Base-by-base conservation (phyloP, 2,329 filamentous ascomycete genomes). In the Colletotrichum incanum region DNA sequence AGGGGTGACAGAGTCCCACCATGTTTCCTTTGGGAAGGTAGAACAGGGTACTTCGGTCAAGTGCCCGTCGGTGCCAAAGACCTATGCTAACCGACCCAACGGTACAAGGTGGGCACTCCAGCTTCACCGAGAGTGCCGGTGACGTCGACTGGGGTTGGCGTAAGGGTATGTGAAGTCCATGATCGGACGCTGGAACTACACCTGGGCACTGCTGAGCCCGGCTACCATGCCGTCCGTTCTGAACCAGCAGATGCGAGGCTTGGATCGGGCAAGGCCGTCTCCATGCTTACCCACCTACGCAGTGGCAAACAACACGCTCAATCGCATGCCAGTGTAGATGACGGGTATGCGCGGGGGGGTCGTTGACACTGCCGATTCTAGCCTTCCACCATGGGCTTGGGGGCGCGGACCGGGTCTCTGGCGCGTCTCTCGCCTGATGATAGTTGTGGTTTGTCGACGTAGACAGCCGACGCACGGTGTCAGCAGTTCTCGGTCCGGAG, bases 21-120 rank as follows among this genome's bases (percentile, higher is more conserved):
- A 47, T 55, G 52, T 55, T 69, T 68, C 20, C 65, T 72, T 72
- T 65, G 70, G 70, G 70, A 61, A 65, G 70, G 65, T 65, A 37
- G 52, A 47, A 47, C 39, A 45, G 39, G 65, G 69, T 54, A 69
- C 54, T 65, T 72, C 50, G 41, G 68, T 52, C 41, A 58, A 43
- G 26, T 58, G 26, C 28, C 69, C 37, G 58, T 68, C 52, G 31
- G 23, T 39, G 59, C 65, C 59, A 49, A 60, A 72, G 31, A 55
- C 70, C 65, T 69, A 54, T 72, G 52, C 65, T 70, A 70, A 34
- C 65, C 70, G 70, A 26, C 18, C 37, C 18, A 28, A 54, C 34
- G 52, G 49, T 23, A 16, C 20, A 16, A 12, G 37, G 41, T 6
- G 58, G 23, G 18, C 11, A 23, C 23, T 34, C 5, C 65, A 60